Percentiles rank a stretch among this genome's conserved stretches.
phyloP scores from a whole-genome alignment of 345 rosid genomes.

The Linum lewisii region DNA sequence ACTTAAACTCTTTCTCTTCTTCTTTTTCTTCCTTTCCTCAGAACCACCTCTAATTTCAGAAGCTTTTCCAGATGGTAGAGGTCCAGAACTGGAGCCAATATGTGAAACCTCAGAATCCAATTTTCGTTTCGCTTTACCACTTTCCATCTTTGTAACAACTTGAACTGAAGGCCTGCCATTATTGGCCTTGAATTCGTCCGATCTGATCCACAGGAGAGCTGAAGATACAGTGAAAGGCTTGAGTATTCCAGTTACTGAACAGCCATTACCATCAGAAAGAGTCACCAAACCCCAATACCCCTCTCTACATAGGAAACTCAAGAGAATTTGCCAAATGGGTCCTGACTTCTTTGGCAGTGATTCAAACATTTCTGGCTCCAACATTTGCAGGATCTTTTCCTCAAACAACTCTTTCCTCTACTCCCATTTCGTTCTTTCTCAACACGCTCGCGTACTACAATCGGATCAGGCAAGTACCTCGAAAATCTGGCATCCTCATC shows the following conservation, averaged over 20 bases:
- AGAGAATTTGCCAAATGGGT: conserved; percentile 65
- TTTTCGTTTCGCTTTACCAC: conserved; percentile 8
- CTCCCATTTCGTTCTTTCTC: conserved; percentile 24
- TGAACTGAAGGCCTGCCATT: conserved; percentile 13
- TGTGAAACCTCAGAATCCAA: conserved; percentile 10
- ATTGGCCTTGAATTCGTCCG: conserved; percentile 19
- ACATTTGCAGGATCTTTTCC: conserved; percentile 43
- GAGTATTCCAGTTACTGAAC: conserved; percentile 43
- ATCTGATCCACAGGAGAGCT: conserved; percentile 38
- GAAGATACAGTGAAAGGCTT: conserved; percentile 70
- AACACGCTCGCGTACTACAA: conserved; percentile 40
- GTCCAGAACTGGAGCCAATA: conserved; percentile 16
- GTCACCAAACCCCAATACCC: conserved; percentile 58
- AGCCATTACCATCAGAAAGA: conserved; percentile 36
- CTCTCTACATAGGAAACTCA: conserved; percentile 65
- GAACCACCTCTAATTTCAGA: conserved; percentile 12
- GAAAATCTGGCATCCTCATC: conserved; percentile 28
- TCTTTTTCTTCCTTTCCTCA: conserved; percentile 25
- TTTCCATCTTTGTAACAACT: conserved; percentile 11
- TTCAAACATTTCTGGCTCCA: conserved; percentile 46
- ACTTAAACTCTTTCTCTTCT: conserved; percentile 22
- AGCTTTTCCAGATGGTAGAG: conserved; percentile 12
- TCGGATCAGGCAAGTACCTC: conserved; percentile 26
- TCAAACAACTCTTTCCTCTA: conserved; percentile 38
- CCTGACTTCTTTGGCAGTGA: conserved; percentile 24